These are phyloP conservation scores for Trichoderma lentiforme DNA, from an alignment of 2,329 filamentous ascomycete species.

Conservation along the genomic window DNA sequence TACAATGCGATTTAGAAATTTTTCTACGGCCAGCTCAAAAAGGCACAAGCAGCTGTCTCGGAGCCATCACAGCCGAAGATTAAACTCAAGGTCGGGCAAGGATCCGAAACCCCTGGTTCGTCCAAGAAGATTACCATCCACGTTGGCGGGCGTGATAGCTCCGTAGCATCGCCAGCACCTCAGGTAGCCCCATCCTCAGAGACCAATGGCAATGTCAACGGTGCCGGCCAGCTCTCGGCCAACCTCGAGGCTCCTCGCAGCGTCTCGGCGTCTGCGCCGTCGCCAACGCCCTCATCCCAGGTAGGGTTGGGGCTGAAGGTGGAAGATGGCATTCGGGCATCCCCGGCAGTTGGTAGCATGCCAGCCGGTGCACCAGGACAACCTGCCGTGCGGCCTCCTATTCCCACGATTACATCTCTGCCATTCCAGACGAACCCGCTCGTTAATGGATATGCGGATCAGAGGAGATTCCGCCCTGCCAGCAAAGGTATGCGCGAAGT, in stretches of 20 bases:
- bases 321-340: slow-evolving; percentile 32
- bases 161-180: slow-evolving; percentile 49
- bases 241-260: slow-evolving; percentile 41
- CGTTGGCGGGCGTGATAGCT: slow-evolving; percentile 58
- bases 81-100: slow-evolving; percentile 67
- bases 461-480: slow-evolving; percentile 36
- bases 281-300: slow-evolving; percentile 45
- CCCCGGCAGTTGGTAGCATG: slow-evolving; percentile 25
- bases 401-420: slow-evolving; percentile 20
- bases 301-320: slow-evolving; percentile 34
- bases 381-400: slow-evolving; percentile 19
- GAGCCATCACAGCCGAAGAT: slow-evolving; percentile 75
- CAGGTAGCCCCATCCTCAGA: slow-evolving; percentile 31
- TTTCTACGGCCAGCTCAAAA: slow-evolving; percentile 65
- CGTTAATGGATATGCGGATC: slow-evolving; percentile 34
- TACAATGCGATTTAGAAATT: slow-evolving; percentile 53
- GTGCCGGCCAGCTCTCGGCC: slow-evolving; percentile 4
- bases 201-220: slow-evolving; percentile 22
- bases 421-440: slow-evolving; percentile 29
- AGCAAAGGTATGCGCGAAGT: slow-evolving; percentile 40
- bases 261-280: slow-evolving; percentile 36
- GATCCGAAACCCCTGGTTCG: slow-evolving; percentile 42
- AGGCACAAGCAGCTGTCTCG: slow-evolving; percentile 68
- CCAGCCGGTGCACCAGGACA: slow-evolving; percentile 22
- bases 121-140: slow-evolving; percentile 69